Base-by-base conservation (phyloP, 768 basidiomycete genomes). In the Hygrocybe punicea region DNA sequence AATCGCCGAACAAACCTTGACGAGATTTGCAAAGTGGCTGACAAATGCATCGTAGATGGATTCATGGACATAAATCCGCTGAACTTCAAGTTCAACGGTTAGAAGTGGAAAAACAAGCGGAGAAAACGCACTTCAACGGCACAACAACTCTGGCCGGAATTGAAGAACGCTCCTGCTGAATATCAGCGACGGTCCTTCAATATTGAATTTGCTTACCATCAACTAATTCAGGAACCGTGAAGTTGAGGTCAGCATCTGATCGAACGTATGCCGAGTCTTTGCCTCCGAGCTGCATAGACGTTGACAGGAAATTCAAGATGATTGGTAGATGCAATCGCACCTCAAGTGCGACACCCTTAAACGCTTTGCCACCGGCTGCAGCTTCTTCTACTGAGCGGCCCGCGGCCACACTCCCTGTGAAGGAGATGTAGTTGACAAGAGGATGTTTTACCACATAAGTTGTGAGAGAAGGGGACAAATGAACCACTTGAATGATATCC, bases 181-280 rank as follows among this genome's bases (percentile, higher is more conserved):
- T 1, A 42, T 11, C 10, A 55, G 9, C 11, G 46, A 14, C 5
- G 29, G n/a, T 34, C 6, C 4, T n/a, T 17, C 17, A 8, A 40
- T 57, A 4, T 55, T 37, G 25, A 44, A 51, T 33, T 48, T 14
- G 62, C 77, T 49, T 55, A 87, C 94, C 96, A 71, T 99, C 97
- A 2, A 94, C 94, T 3, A 98, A 81, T 64, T 98, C 88, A 21
- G 83, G 80, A 11, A 84, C 86, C 0, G 93, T 88, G 64, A 89
- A 98, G 10, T 83, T 81, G 1, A 97, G 65, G 71, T 97, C 84
- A 0, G 89, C 93, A 69, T 98, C 96, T 2, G 82, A 73, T 21
- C 93, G 78, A 6, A 99, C 94, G 66, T 98, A 99, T 2, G 96
- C 97, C 2, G 97, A 93, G 66, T 99, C 97, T 71, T 99, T 98